These are phyloP conservation scores for Simplicillium aogashimaense DNA, from an alignment of 2,329 filamentous ascomycete genomes.

Conservation along the genomic window DNA sequence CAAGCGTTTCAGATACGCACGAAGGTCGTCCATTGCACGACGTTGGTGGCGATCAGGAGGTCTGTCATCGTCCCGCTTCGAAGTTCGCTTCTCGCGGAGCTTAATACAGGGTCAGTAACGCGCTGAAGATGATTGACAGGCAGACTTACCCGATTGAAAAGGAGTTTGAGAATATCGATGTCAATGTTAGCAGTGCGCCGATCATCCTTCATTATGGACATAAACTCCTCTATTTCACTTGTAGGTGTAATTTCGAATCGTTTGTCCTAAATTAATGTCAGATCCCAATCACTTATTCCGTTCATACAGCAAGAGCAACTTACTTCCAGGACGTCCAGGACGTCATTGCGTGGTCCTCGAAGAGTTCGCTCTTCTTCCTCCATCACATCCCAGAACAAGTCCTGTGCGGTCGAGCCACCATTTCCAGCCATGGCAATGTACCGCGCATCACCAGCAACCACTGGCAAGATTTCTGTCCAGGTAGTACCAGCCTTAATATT, in stretches of 20 bases:
- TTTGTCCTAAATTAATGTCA: slow-evolving; percentile 57
- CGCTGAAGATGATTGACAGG: neutral
- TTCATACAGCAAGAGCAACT: slow-evolving; percentile 22
- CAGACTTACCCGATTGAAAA: slow-evolving; percentile 66
- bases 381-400: slow-evolving; percentile 91
- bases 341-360: slow-evolving; percentile 69
- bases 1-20: slow-evolving; percentile 78
- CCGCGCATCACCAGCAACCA: slow-evolving; percentile 70
- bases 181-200: slow-evolving; percentile 81
- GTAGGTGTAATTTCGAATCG: slow-evolving; percentile 82
- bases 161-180: slow-evolving; percentile 64
- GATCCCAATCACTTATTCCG: slow-evolving; percentile 11
- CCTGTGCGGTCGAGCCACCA: slow-evolving; percentile 72
- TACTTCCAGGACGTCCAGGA: slow-evolving; percentile 82
- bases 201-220: slow-evolving; percentile 73
- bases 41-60: slow-evolving; percentile 79
- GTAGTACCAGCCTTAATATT: slow-evolving; percentile 85
- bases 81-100: slow-evolving; percentile 78
- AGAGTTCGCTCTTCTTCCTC: slow-evolving; percentile 90
- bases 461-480: slow-evolving; percentile 71
- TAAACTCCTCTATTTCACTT: slow-evolving; percentile 84
- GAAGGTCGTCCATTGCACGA: slow-evolving; percentile 72
- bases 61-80: slow-evolving; percentile 76
- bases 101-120: slow-evolving; percentile 17
- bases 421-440: slow-evolving; percentile 80